phyloP scores from a whole-genome alignment of 352 stramenopile genomes.

The Pythium dissimile region DNA sequence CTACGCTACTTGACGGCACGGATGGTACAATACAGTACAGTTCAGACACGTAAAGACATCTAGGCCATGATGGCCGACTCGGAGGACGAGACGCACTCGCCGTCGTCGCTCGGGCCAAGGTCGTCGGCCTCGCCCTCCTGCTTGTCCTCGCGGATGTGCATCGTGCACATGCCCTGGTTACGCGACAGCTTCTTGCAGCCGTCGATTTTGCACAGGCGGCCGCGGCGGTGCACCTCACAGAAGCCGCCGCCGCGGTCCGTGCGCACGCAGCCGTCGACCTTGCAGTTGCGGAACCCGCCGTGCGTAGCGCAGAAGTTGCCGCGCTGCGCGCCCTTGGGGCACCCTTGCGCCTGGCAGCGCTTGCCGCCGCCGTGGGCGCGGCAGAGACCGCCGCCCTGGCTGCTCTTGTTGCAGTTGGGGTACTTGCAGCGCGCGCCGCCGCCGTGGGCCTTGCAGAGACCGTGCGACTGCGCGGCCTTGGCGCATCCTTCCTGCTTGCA shows the following conservation, averaged over 20 bases:
- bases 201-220: slow-evolving; percentile 77
- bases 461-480: slow-evolving; percentile 84
- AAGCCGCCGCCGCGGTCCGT: slow-evolving; percentile 81
- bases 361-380: slow-evolving; percentile 70
- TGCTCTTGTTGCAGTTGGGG: slow-evolving; percentile 80
- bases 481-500: slow-evolving; percentile 79
- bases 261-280: slow-evolving; percentile 78
- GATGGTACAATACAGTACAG: too few relatives aligned
- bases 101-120: slow-evolving; percentile 7
- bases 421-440: slow-evolving; percentile 83
- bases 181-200: slow-evolving; percentile 87
- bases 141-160: slow-evolving; percentile 87
- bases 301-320: slow-evolving; percentile 85
- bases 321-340: slow-evolving; percentile 76
- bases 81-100: slow-evolving; percentile 6
- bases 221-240: slow-evolving; percentile 82
- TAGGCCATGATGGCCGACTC: slow-evolving; percentile 10
- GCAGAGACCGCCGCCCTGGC: slow-evolving; percentile 71
- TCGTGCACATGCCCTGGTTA: slow-evolving; percentile 88
- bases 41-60: neutral
- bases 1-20: too few relatives aligned
- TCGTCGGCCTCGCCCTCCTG: slow-evolving; percentile 30
- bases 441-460: slow-evolving; percentile 81
- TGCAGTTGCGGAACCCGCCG: slow-evolving; percentile 85
- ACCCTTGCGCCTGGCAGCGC: slow-evolving; percentile 68